phyloP scores from a whole-genome alignment of 2,329 filamentous ascomycete genomes.

The Phaeosphaeria sp. region DNA sequence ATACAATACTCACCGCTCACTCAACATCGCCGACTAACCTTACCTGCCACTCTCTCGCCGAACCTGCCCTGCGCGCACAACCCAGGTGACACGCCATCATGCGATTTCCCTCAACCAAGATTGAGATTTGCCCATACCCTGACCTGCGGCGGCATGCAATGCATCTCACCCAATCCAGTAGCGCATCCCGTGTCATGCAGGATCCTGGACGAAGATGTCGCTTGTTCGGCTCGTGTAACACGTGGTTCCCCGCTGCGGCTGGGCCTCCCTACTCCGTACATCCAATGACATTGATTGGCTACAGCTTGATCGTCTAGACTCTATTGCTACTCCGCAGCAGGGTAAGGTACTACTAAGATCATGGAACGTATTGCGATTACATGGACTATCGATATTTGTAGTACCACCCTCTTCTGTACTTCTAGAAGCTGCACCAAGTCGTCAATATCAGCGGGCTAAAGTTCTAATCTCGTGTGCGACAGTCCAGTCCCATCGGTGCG shows the following conservation, averaged over 20 bases:
- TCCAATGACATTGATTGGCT: too few relatives aligned
- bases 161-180: neutral
- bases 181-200: neutral
- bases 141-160: slow-evolving; percentile 17
- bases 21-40: neutral
- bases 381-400: neutral
- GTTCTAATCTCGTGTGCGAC: neutral
- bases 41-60: slow-evolving; percentile 6
- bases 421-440: too few relatives aligned
- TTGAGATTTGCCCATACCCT: slow-evolving; percentile 10
- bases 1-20: neutral
- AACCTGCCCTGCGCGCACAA: slow-evolving; percentile 27
- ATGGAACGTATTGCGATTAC: too few relatives aligned
- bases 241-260: neutral
- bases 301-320: too few relatives aligned
- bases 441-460: too few relatives aligned
- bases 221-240: neutral
- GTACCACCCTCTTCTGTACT: too few relatives aligned
- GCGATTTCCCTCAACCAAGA: slow-evolving; percentile 1
- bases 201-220: neutral
- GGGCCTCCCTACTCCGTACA: too few relatives aligned
- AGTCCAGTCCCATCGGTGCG: neutral
- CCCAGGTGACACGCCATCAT: slow-evolving; percentile 27
- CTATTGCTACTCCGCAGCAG: too few relatives aligned
- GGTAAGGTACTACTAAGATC: too few relatives aligned